A percentile compares a stretch with the other conserved stretches of the same genome.
These are phyloP conservation scores for Cyberlindnera meyerae DNA, from an alignment of 805 yeast species.

Conservation along the genomic window DNA sequence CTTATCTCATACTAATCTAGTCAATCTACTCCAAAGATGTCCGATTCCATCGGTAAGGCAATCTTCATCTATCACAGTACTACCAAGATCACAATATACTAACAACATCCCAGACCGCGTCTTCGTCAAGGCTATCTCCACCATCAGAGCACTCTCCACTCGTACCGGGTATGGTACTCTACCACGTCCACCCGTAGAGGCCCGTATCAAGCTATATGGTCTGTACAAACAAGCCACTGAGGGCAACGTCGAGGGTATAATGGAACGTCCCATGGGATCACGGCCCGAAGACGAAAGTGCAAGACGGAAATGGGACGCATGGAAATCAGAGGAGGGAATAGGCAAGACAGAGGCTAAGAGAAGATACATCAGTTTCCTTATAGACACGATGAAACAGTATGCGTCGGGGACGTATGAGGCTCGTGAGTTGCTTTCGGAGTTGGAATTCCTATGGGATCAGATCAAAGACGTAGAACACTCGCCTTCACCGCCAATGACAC, in stretches of 20 bases:
- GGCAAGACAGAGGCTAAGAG: conserved; percentile 69
- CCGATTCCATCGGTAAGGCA: too few relatives aligned
- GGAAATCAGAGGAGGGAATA: conserved; percentile 72
- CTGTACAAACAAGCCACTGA: conserved; percentile 83
- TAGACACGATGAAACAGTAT: conserved; percentile 67
- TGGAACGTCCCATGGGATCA: conserved; percentile 60
- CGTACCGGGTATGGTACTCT: conserved; percentile 56
- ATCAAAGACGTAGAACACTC: conserved; percentile 41
- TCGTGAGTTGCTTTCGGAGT: conserved; percentile 56
- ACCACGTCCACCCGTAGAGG: conserved; percentile 74
- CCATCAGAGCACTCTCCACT: conserved; percentile 67
- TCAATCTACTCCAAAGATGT: not conserved
- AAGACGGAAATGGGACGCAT: conserved; percentile 69
- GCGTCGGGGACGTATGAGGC: conserved; percentile 67
- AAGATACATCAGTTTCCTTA: conserved; percentile 58
- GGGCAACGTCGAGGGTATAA: conserved; percentile 69
- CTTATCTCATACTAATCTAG: too few relatives aligned
- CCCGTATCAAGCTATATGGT: conserved; percentile 67
- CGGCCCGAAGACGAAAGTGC: conserved; percentile 62
- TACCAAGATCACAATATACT: not conserved
- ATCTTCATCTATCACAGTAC: too few relatives aligned
- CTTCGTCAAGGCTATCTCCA: conserved; percentile 76
- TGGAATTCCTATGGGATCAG: conserved; percentile 73
- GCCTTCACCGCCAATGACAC: conserved; percentile 19
- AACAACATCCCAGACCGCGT: conserved; percentile 52